Evolutionary conservation across 768 basidiomycete genomes (phyloP).

Genomic region (Pholiota molesta): DNA sequence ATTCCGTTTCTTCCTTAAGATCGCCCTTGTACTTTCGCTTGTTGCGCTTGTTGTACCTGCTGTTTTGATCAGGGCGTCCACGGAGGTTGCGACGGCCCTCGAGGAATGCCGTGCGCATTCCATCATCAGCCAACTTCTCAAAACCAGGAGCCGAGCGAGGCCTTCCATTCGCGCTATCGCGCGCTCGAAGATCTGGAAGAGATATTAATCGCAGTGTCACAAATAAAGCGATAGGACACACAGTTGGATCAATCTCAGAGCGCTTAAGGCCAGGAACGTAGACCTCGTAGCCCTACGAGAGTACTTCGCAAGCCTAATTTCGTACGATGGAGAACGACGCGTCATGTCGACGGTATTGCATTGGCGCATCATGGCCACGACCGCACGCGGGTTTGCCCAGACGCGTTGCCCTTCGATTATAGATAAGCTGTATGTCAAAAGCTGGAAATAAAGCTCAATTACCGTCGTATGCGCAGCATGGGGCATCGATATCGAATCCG

Average conservation of each 20-base stretch:
- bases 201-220: background rate
- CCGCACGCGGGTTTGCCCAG: conserved; percentile 61
- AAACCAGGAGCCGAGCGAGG: conserved; percentile 61
- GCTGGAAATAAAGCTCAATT: background rate
- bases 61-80: conserved; percentile 43
- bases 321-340: conserved; percentile 66
- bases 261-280: conserved; percentile 56
- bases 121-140: conserved; percentile 57
- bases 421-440: background rate
- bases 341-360: conserved; percentile 65
- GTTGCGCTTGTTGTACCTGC: conserved; percentile 29
- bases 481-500: conserved; percentile 69
- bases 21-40: conserved; percentile 56
- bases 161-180: conserved; percentile 59
- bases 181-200: conserved; percentile 58
- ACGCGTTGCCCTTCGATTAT: conserved; percentile 43
- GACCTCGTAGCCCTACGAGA: conserved; percentile 57
- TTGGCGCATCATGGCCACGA: conserved; percentile 68
- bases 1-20: conserved; percentile 47
- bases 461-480: conserved; percentile 55
- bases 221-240: conserved; percentile 25
- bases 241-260: conserved; percentile 60
- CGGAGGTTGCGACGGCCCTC: conserved; percentile 51
- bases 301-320: conserved; percentile 64
- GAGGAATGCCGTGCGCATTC: conserved; percentile 49